A percentile compares a stretch with the other conserved stretches of the same genome.
Conservation (phyloP, 1,139 yeast species). For the Candida sojae region DNA sequence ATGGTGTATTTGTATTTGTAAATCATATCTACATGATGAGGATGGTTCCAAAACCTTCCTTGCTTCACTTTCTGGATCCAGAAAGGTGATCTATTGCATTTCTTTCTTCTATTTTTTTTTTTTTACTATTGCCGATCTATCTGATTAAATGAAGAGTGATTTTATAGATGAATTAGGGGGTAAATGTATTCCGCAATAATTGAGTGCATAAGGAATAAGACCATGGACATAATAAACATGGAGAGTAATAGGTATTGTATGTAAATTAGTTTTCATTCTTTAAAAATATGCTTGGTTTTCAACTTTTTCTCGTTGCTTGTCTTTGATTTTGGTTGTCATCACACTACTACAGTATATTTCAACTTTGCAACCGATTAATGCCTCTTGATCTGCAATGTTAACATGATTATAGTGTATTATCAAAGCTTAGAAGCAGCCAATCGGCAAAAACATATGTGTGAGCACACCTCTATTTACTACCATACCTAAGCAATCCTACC, state of each 20-base stretch:
- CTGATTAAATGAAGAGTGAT: neutral
- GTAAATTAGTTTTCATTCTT: neutral
- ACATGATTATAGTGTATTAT: neutral
- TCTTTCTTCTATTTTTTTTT: no score
- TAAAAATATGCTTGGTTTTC: neutral
- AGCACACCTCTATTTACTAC: neutral
- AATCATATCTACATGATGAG: neutral
- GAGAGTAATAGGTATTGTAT: no score
- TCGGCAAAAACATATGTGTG: neutral
- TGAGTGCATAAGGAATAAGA: no score
- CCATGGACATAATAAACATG: no score
- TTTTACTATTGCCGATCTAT: neutral
- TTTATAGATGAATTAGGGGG: no score
- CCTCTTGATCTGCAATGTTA: neutral
- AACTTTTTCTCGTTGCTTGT: no score
- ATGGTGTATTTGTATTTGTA: neutral
- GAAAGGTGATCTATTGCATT: no score
- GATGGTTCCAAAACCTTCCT: no score
- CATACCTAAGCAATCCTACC: neutral
- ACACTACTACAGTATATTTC: neutral
- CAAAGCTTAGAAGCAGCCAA: neutral
- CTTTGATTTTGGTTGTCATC: no score
- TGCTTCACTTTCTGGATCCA: no score
- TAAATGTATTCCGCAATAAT: neutral
- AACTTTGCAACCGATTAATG: neutral